These are phyloP conservation scores for Tuber indicum DNA, from an alignment of 495 filamentous ascomycete species.

Conservation along the genomic window DNA sequence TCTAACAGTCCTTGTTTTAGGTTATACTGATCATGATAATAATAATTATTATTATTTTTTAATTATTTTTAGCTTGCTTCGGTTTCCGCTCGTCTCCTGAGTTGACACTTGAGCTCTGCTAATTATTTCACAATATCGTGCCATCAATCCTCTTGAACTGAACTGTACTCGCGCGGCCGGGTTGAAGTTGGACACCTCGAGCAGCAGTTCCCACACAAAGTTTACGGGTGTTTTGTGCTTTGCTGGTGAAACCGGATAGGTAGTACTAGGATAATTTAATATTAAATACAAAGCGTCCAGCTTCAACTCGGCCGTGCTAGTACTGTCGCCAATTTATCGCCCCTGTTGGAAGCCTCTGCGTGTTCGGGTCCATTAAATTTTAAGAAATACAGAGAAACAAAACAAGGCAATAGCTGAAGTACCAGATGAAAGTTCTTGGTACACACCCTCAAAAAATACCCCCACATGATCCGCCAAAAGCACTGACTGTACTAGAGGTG, in stretches of 20 bases:
- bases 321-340: background rate
- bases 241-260: no score
- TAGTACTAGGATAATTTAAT: no score
- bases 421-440: background rate
- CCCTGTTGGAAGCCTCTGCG: no score
- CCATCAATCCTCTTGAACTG: background rate
- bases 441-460: background rate
- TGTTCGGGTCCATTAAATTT: background rate
- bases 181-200: no score
- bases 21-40: background rate
- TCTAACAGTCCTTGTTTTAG: background rate
- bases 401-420: background rate
- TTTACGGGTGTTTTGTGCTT: no score
- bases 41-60: no score
- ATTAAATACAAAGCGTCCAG: no score
- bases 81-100: background rate
- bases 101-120: background rate
- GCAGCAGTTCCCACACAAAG: no score
- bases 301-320: no score
- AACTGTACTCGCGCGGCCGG: background rate
- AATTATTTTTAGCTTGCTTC: background rate
- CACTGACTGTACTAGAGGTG: no score
- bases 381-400: background rate
- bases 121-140: background rate
- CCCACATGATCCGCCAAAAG: no score